These are phyloP conservation scores for Suillus bovinus DNA, from an alignment of 768 basidiomycete species.

Conservation along the genomic window DNA sequence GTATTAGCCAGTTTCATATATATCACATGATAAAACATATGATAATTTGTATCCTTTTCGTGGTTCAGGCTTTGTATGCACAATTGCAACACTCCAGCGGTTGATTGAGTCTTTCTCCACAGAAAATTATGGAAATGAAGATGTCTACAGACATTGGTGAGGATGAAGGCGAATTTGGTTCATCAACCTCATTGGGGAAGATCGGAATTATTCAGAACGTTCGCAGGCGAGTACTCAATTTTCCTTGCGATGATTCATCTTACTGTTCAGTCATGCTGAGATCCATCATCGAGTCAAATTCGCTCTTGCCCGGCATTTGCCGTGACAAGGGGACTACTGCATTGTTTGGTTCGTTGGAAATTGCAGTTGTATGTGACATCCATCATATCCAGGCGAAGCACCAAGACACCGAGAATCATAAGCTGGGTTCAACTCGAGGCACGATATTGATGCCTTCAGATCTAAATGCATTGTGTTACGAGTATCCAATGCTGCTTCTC, in stretches of 20 bases:
- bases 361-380: not conserved
- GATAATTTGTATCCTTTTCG: too few relatives aligned
- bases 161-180: not conserved
- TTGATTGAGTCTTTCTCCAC: constrained; percentile 23
- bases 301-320: not conserved
- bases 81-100: constrained; percentile 11
- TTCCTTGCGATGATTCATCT: not conserved
- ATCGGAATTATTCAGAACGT: not conserved
- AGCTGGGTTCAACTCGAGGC: not conserved
- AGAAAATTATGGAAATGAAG: not conserved
- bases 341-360: not conserved
- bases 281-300: not conserved
- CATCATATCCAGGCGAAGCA: not conserved
- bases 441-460: not conserved
- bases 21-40: too few relatives aligned
- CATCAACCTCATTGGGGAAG: not conserved
- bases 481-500: not conserved
- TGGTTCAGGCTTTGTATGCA: too few relatives aligned
- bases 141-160: not conserved
- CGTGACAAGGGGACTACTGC: not conserved
- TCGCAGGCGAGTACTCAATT: not conserved
- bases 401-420: not conserved
- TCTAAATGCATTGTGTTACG: not conserved
- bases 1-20: too few relatives aligned
- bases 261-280: not conserved